phyloP scores from a whole-genome alignment of 2,329 filamentous ascomycete species.

The Ophiostoma fasciatum region DNA sequence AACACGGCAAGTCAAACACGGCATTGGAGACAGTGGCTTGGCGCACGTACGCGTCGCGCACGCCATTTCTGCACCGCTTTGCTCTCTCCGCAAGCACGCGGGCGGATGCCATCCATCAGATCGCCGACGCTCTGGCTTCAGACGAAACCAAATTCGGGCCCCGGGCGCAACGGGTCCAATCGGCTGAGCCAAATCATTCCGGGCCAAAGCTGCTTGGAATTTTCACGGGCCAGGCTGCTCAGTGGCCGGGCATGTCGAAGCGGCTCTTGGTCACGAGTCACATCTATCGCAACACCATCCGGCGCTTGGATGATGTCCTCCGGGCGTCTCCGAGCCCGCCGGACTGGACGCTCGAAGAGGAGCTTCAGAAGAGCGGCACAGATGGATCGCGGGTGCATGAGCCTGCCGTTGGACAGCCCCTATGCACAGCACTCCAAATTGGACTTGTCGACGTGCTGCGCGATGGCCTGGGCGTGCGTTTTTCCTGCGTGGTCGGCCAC shows the following conservation, averaged over 20 bases:
- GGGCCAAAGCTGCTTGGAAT: constrained; percentile 2
- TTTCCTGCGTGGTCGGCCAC: constrained; percentile 18
- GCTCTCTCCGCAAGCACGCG: not conserved
- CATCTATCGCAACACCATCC: constrained; percentile 18
- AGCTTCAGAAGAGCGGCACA: constrained; percentile 3
- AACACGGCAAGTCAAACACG: constrained; percentile 9
- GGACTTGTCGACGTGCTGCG: constrained; percentile 18
- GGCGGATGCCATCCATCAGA: not conserved
- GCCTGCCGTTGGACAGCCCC: constrained; percentile 14
- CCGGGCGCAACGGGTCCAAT: too few relatives aligned
- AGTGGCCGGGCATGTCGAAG: constrained; percentile 12
- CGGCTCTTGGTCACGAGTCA: not conserved
- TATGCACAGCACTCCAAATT: constrained; percentile 18
- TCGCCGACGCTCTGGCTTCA: not conserved
- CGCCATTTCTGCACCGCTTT: constrained; percentile 2
- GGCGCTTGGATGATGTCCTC: constrained; percentile 18
- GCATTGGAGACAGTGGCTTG: constrained; percentile 1
- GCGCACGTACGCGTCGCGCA: not conserved
- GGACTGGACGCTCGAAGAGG: constrained; percentile 1
- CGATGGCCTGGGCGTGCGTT: constrained; percentile 13
- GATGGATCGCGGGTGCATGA: constrained; percentile 4
- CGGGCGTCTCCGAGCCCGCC: constrained; percentile 9
- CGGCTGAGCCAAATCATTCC: too few relatives aligned
- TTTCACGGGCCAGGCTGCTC: constrained; percentile 16
- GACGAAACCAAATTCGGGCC: not conserved